A percentile compares a stretch with the other conserved stretches of the same genome.
Conservation (phyloP, 2,329 filamentous ascomycete genomes). For the Clonostachys byssicola region DNA sequence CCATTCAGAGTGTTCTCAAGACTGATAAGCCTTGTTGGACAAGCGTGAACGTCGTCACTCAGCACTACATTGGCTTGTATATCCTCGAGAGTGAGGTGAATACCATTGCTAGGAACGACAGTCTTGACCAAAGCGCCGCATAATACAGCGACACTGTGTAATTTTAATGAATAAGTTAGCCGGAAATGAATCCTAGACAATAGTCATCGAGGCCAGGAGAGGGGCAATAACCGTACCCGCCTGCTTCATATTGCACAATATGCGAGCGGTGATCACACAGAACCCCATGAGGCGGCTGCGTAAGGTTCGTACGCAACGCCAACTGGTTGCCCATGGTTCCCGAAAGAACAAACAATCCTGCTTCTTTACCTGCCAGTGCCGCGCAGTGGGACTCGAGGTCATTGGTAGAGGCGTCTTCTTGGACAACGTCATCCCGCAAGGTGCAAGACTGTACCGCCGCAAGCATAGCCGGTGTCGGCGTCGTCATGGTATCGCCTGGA, state of each 20-base stretch:
- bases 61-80: slow-evolving; percentile 62
- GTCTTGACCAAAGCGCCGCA: slow-evolving; percentile 67
- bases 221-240: slow-evolving; percentile 38
- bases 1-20: slow-evolving; percentile 85
- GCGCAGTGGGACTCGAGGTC: slow-evolving; percentile 73
- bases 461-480: slow-evolving; percentile 78
- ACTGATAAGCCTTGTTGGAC: slow-evolving; percentile 76
- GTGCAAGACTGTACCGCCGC: slow-evolving; percentile 70
- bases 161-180: neutral
- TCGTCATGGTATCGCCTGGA: slow-evolving; percentile 57
- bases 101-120: slow-evolving; percentile 65
- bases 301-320: slow-evolving; percentile 71
- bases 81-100: slow-evolving; percentile 74
- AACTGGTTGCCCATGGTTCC: slow-evolving; percentile 96
- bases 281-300: slow-evolving; percentile 74
- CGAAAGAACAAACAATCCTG: slow-evolving; percentile 75
- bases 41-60: slow-evolving; percentile 68
- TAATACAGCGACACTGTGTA: slow-evolving; percentile 59
- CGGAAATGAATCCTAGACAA: neutral
- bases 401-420: slow-evolving; percentile 75
- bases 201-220: neutral
- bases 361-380: slow-evolving; percentile 68
- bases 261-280: slow-evolving; percentile 78
- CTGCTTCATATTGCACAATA: slow-evolving; percentile 65
- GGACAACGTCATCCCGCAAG: slow-evolving; percentile 79